Evolutionary conservation across 768 basidiomycete genomes (phyloP), one percentile per base, ranked within the genome.

Genomic region (Leccinum aurantiacum): DNA sequence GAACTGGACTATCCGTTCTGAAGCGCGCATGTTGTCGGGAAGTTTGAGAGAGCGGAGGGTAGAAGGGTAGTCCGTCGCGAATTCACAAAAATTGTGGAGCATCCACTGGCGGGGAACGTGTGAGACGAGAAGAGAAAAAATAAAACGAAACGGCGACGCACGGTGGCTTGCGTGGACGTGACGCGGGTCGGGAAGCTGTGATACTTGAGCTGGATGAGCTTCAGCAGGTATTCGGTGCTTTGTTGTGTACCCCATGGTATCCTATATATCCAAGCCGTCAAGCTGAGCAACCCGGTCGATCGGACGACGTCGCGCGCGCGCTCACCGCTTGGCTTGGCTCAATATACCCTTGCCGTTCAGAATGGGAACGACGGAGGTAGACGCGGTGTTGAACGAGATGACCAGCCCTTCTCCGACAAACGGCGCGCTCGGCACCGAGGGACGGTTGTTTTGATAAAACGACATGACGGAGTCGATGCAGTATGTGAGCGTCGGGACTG

Each of bases 211-310:
- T 98, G 95, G 46, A 95, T 87, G 22, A 96, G 86, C 69, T 95
- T 97, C 61, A 95, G 84, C 54, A 98, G 82, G 68, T 97, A 91
- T 57, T 99, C 97, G 0, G 92, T 86, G 1, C 93, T 86, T 67
- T 98, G 95, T 2, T 86, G 84, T 25, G 90, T 85, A 27, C 97
- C 97, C 93, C 94, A 98, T 4, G 93, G 91, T 74, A 99, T 91
- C 63, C 95, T 97, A 48, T 7, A n/a, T n/a, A 15, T n/a, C 57
- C 38, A 25, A 9, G 51, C 17, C 14, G 33, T 17, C 56, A 24
- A 25, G 24, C 9, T 62, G 22, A 52, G 58, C 33, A 11, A n/a
- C 24, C 41, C 44, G 1, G 37, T 14, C 3, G 5, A 46, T 46
- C 5, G 44, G 19, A 52, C 22, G 10, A 57, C n/a, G 11, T 4